A percentile compares a stretch with the other conserved stretches of the same genome.
Evolutionary conservation across 1,284 basidiomycete genomes (phyloP).

Genomic region (Paramarasmius palmivorus): DNA sequence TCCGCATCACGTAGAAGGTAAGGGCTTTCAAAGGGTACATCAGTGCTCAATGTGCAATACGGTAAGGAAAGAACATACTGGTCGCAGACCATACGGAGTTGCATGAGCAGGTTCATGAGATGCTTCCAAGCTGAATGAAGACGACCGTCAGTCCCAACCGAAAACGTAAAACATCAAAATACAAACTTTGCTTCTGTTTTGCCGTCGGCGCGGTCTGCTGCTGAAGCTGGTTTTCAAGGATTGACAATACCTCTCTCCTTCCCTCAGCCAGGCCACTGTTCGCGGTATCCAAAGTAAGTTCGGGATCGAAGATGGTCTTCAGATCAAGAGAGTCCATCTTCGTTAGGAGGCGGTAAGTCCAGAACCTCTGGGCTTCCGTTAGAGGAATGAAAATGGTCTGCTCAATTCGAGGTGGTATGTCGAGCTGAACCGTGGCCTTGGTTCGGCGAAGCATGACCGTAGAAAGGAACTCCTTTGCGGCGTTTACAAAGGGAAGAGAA

Average conservation of each 20-base stretch:
- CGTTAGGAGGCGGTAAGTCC: slow-evolving; percentile 58
- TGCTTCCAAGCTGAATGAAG: slow-evolving; percentile 46
- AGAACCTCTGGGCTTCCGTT: slow-evolving; percentile 61
- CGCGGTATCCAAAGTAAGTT: slow-evolving; percentile 19
- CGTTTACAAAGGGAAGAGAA: slow-evolving; percentile 46
- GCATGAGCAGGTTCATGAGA: slow-evolving; percentile 60
- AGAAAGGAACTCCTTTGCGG: slow-evolving; percentile 47
- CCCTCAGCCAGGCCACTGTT: slow-evolving; percentile 32
- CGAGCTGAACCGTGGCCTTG: slow-evolving; percentile 49
- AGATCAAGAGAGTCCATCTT: slow-evolving; percentile 50
- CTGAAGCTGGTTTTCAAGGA: slow-evolving; percentile 35
- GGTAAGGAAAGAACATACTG: slow-evolving; percentile 37
- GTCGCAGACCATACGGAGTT: slow-evolving; percentile 57
- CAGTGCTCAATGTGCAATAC: neutral
- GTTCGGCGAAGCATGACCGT: slow-evolving; percentile 62
- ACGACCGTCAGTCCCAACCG: slow-evolving; percentile 4
- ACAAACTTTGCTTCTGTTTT: slow-evolving; percentile 23
- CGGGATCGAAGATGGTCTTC: slow-evolving; percentile 43
- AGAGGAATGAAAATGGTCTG: slow-evolving; percentile 56
- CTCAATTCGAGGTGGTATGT: slow-evolving; percentile 59
- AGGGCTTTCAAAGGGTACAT: slow-evolving; percentile 33
- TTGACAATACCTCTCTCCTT: slow-evolving; percentile 38
- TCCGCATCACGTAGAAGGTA: slow-evolving; percentile 53
- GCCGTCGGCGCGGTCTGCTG: slow-evolving; percentile 2
- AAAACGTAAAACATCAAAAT: neutral